These are phyloP conservation scores for Glycine latifolia DNA, from an alignment of 306 rosid genomes.

Conservation along the genomic window DNA sequence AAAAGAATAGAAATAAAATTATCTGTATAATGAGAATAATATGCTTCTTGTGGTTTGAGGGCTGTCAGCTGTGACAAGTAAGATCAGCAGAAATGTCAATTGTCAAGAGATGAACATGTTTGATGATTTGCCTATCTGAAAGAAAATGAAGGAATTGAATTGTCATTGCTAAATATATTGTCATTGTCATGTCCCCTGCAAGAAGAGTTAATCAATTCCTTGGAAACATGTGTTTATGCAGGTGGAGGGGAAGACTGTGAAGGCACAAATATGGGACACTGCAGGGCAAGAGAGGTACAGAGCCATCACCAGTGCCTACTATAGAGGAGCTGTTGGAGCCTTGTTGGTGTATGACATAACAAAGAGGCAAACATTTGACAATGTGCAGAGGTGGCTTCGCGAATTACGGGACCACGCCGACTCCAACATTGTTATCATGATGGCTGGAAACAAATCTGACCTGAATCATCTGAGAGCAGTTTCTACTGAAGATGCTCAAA, in stretches of 20 bases:
- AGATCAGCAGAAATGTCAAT: background rate
- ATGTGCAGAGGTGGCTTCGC: conserved; percentile 77
- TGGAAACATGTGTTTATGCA: conserved; percentile 34
- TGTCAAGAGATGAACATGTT: background rate
- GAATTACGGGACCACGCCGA: conserved; percentile 85
- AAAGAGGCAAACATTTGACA: conserved; percentile 80
- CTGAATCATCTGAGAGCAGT: conserved; percentile 74
- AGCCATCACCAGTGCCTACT: conserved; percentile 85
- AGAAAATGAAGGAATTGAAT: background rate
- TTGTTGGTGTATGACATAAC: conserved; percentile 80
- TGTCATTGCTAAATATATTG: background rate
- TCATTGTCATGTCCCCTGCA: background rate
- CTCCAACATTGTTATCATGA: conserved; percentile 79
- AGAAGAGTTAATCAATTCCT: conserved; percentile 10
- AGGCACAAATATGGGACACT: conserved; percentile 96
- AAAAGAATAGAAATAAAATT: background rate
- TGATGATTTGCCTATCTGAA: conserved; percentile 24
- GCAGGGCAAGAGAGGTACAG: conserved; percentile 91
- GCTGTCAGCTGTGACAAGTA: background rate
- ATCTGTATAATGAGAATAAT: background rate
- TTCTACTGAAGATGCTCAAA: conserved; percentile 65
- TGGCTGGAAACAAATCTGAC: conserved; percentile 79
- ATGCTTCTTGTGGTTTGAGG: background rate
- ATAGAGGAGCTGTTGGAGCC: conserved; percentile 89
- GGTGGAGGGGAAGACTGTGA: conserved; percentile 87